These are phyloP conservation scores for Podospora comata DNA, from an alignment of 495 filamentous ascomycete genomes.

Conservation along the genomic window DNA sequence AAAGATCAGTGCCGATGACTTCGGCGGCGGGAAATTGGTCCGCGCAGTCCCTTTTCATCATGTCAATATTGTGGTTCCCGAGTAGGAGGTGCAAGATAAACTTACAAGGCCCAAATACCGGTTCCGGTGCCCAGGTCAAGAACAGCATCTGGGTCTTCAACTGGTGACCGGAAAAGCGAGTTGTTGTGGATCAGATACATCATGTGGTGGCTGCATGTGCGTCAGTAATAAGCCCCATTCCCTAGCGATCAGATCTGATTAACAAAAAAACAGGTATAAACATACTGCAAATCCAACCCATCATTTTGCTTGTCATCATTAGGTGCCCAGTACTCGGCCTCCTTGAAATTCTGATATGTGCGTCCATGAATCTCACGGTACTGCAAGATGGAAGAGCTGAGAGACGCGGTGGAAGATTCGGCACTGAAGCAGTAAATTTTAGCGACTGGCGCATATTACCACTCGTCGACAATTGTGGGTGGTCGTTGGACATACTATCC, in stretches of 20 bases:
- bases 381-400: neutral
- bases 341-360: conserved; percentile 1
- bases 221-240: neutral
- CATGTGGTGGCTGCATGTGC: neutral
- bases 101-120: conserved; percentile 24
- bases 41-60: conserved; percentile 22
- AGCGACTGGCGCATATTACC: neutral
- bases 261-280: neutral
- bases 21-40: conserved; percentile 54
- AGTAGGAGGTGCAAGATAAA: neutral
- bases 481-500: neutral
- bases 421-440: neutral
- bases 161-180: neutral
- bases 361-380: neutral
- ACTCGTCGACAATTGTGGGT: neutral
- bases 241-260: too few species aligned
- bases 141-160: conserved; percentile 25
- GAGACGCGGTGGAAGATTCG: neutral
- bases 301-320: neutral
- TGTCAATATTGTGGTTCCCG: neutral
- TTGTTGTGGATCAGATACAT: neutral
- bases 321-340: neutral
- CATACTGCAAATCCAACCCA: neutral
- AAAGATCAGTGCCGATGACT: conserved; percentile 63
- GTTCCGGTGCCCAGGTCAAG: conserved; percentile 67